Evolutionary conservation across 305 asterid genomes (phyloP).

Genomic region (Fraxinus floribunda): DNA sequence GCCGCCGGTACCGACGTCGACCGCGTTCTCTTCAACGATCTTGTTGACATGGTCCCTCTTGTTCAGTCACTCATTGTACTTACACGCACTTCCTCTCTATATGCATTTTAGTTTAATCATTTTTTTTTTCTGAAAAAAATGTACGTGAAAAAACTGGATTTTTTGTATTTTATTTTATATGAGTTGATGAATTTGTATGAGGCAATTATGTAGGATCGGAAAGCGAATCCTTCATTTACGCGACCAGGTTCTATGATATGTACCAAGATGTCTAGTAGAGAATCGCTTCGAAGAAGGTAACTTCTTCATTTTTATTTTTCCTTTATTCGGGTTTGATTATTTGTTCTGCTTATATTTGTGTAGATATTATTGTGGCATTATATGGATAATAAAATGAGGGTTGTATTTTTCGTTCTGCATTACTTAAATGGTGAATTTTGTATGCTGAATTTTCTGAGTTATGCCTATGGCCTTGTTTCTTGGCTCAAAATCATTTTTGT

Average conservation of each 20-base stretch:
- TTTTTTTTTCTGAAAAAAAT: background rate
- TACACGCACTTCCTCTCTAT: conserved; percentile 15
- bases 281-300: conserved; percentile 71
- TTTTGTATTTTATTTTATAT: background rate
- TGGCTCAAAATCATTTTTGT: background rate
- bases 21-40: conserved; percentile 62
- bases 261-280: conserved; percentile 83
- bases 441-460: background rate
- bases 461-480: background rate
- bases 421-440: background rate
- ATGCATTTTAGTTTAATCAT: background rate
- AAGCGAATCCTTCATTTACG: conserved; percentile 59
- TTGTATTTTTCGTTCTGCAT: background rate
- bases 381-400: too few species aligned
- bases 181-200: background rate
- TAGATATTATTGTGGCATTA: background rate
- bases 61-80: conserved; percentile 86
- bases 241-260: conserved; percentile 80
- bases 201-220: conserved; percentile 53
- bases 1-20: conserved; percentile 52
- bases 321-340: background rate
- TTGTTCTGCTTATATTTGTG: background rate
- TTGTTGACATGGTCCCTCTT: conserved; percentile 84
- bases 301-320: background rate
- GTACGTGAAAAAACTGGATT: background rate